A percentile compares a stretch with the other conserved stretches of the same genome.
Conservation (phyloP, 768 basidiomycete species). For the Polyporus arcularius region DNA sequence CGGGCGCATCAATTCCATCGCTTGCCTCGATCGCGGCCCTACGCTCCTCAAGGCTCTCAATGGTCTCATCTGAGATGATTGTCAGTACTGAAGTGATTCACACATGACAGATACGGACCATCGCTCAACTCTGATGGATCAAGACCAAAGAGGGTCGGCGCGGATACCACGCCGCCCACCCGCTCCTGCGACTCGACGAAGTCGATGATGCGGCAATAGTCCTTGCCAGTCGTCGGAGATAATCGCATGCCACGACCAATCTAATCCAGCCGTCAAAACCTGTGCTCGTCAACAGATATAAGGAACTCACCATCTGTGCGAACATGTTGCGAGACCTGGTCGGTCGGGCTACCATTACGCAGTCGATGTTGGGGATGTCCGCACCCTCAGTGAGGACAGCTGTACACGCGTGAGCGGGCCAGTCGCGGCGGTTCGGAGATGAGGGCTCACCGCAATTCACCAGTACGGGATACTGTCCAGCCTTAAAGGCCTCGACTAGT, state of each 20-base stretch:
- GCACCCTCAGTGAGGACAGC: slow-evolving; percentile 93
- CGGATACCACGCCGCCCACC: slow-evolving; percentile 70
- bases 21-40: slow-evolving; percentile 23
- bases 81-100: slow-evolving; percentile 1
- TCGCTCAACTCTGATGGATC: slow-evolving; percentile 71
- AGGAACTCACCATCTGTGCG: slow-evolving; percentile 78
- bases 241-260: slow-evolving; percentile 92
- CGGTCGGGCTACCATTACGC: slow-evolving; percentile 83
- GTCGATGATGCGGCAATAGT: slow-evolving; percentile 87
- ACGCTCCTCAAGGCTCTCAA: slow-evolving; percentile 48
- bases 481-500: slow-evolving; percentile 66
- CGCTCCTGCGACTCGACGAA: slow-evolving; percentile 78
- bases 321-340: slow-evolving; percentile 89
- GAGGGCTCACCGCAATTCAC: slow-evolving; percentile 77
- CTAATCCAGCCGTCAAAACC: slow-evolving; percentile 37
- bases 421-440: background rate
- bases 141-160: slow-evolving; percentile 84
- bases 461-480: slow-evolving; percentile 78
- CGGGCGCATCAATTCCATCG: background rate
- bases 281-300: background rate
- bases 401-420: slow-evolving; percentile 23
- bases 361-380: slow-evolving; percentile 95
- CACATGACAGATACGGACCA: slow-evolving; percentile 39
- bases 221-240: slow-evolving; percentile 78
- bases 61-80: slow-evolving; percentile 47